Evolutionary conservation across 202 grass and related monocot genomes (phyloP).

Genomic region (Schoenoplectus triqueter): DNA sequence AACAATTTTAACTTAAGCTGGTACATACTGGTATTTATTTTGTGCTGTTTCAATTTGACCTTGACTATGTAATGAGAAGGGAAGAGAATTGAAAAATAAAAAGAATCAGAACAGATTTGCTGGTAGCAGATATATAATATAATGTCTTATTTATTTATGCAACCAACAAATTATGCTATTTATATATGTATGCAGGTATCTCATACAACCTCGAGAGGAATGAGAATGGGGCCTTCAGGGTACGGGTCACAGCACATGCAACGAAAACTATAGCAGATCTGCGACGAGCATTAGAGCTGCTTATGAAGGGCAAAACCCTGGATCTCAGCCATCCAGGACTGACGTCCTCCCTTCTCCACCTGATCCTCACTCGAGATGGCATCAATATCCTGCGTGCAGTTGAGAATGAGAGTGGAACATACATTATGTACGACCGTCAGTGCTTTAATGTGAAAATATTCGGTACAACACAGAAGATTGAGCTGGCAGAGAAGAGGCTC

Average conservation of each 20-base stretch:
- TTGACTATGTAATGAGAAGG: conserved; percentile 13
- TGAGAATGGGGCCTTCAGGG: conserved; percentile 58
- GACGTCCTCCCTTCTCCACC: conserved; percentile 56
- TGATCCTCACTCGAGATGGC: conserved; percentile 76
- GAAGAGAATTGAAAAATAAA: neutral
- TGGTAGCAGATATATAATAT: neutral
- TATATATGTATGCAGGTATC: conserved; percentile 59
- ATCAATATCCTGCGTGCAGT: conserved; percentile 57
- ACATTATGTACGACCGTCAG: conserved; percentile 76
- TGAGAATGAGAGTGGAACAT: conserved; percentile 71
- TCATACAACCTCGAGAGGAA: conserved; percentile 75
- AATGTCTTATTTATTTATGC: conserved; percentile 8
- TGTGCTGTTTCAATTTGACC: conserved; percentile 36
- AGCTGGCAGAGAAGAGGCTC: conserved; percentile 67
- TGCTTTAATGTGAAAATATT: conserved; percentile 73
- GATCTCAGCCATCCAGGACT: conserved; percentile 66
- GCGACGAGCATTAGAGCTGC: conserved; percentile 67
- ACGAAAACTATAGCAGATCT: conserved; percentile 96
- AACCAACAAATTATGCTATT: conserved; percentile 10
- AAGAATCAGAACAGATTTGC: neutral
- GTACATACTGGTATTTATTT: conserved; percentile 16
- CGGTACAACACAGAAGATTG: conserved; percentile 55
- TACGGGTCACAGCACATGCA: conserved; percentile 72
- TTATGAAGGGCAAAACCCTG: conserved; percentile 80
- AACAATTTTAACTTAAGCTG: conserved; percentile 25